A percentile compares a stretch with the other conserved stretches of the same genome.
Conservation (phyloP, 73 alveolate genomes). For the Paraurostyla sp. region DNA sequence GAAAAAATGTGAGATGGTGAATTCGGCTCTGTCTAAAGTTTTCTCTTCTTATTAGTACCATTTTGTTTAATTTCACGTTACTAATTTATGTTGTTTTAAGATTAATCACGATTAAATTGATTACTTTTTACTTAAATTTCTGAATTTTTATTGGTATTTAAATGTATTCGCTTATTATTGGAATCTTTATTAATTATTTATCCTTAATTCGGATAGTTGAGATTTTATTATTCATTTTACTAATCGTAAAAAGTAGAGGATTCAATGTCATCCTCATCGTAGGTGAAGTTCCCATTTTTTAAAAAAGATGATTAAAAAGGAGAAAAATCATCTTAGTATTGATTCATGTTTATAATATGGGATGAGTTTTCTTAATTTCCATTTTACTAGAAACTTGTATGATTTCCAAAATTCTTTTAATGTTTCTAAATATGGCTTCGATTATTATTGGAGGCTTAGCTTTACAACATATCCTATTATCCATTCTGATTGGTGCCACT, state of each 20-base stretch:
- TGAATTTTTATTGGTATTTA: not conserved
- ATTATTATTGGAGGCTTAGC: no score
- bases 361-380: conserved; percentile 28
- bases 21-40: conserved; percentile 1
- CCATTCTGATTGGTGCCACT: not conserved
- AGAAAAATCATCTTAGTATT: conserved; percentile 18
- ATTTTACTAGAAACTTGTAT: not conserved
- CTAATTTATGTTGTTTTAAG: not conserved
- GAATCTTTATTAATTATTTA: not conserved
- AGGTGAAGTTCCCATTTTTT: not conserved
- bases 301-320: not conserved
- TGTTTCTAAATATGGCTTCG: not conserved
- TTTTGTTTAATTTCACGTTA: not conserved
- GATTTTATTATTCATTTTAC: no score
- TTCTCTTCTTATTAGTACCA: not conserved
- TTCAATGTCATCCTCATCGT: not conserved
- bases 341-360: not conserved
- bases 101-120: not conserved
- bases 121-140: not conserved
- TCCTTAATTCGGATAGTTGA: no score
- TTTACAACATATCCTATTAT: not conserved
- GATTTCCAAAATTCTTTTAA: not conserved
- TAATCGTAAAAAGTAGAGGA: not conserved
- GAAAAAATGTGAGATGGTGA: not conserved
- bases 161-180: not conserved